phyloP scores from a whole-genome alignment of 345 rosid genomes.

The Eutrema yunnanense region DNA sequence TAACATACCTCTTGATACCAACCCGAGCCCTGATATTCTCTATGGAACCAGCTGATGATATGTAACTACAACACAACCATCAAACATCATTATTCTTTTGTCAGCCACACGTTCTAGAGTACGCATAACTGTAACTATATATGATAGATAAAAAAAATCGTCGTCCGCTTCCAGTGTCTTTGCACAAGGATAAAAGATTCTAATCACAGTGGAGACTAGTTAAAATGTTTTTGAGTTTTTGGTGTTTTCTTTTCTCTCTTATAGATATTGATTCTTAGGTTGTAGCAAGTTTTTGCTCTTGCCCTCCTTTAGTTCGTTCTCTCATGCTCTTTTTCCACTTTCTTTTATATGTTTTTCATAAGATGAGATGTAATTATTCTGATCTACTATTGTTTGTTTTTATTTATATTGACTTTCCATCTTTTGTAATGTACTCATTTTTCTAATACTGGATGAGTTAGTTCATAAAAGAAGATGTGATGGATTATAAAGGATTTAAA shows the following conservation, averaged over 20 bases:
- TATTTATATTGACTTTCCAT: background rate
- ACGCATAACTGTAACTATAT: constrained; percentile 22
- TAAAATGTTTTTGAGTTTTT: background rate
- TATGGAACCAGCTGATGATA: constrained; percentile 30
- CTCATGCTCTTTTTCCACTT: background rate
- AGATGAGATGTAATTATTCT: constrained; percentile 5
- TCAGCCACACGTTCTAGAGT: constrained; percentile 10
- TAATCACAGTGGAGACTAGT: constrained; percentile 3
- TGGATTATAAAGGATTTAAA: too few relatives aligned
- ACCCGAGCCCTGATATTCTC: constrained; percentile 15
- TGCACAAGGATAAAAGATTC: background rate
- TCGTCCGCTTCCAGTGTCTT: background rate
- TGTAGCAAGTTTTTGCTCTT: constrained; percentile 11
- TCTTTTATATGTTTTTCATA: background rate
- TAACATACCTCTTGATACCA: constrained; percentile 47
- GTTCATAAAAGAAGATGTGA: too few relatives aligned
- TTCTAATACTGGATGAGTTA: too few relatives aligned
- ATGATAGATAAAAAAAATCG: background rate
- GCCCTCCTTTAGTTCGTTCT: background rate
- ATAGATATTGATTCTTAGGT: background rate
- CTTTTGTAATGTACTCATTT: background rate
- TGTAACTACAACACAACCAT: background rate
- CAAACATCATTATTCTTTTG: constrained; percentile 22
- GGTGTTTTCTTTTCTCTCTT: background rate
- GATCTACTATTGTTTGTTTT: background rate